These are phyloP conservation scores for Sindora glabra DNA, from an alignment of 306 rosid genomes.

Conservation along the genomic window DNA sequence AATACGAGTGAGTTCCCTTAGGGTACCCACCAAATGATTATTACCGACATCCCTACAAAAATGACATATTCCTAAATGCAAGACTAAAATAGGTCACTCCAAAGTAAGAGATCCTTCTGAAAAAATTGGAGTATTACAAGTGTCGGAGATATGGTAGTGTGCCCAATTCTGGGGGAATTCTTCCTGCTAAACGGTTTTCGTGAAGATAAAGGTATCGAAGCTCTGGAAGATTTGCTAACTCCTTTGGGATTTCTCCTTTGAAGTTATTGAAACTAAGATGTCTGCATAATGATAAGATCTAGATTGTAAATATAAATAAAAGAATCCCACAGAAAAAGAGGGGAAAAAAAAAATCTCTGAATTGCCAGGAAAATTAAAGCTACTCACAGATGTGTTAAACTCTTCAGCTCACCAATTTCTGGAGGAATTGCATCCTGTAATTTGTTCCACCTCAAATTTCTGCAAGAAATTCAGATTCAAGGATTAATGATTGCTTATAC, in stretches of 20 bases:
- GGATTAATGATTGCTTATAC: not conserved
- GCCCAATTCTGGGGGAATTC: slow-evolving; percentile 90
- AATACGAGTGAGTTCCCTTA: slow-evolving; percentile 90
- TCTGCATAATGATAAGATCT: slow-evolving; percentile 27
- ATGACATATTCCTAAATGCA: slow-evolving; percentile 3
- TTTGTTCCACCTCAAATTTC: slow-evolving; percentile 99
- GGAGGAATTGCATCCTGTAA: slow-evolving; percentile 93
- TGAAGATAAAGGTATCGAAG: slow-evolving; percentile 94
- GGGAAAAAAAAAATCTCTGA: too few species aligned
- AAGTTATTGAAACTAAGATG: slow-evolving; percentile 93
- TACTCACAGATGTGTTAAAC: slow-evolving; percentile 92
- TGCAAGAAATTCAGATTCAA: slow-evolving; percentile 20
- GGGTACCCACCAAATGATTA: slow-evolving; percentile 97
- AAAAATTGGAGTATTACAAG: slow-evolving; percentile 41
- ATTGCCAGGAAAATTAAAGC: slow-evolving; percentile 1
- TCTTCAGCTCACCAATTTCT: slow-evolving; percentile 92
- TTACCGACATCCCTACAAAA: slow-evolving; percentile 82
- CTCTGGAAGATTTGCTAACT: slow-evolving; percentile 83
- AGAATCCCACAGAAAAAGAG: not conserved
- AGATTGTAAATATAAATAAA: not conserved
- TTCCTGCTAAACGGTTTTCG: slow-evolving; percentile 78
- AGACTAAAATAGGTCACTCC: not conserved
- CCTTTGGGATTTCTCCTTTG: slow-evolving; percentile 95
- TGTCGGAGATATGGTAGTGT: slow-evolving; percentile 84
- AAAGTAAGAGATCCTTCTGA: not conserved